Evolutionary conservation across 345 rosid species (phyloP).

Genomic region (Sonneratia caseolaris): DNA sequence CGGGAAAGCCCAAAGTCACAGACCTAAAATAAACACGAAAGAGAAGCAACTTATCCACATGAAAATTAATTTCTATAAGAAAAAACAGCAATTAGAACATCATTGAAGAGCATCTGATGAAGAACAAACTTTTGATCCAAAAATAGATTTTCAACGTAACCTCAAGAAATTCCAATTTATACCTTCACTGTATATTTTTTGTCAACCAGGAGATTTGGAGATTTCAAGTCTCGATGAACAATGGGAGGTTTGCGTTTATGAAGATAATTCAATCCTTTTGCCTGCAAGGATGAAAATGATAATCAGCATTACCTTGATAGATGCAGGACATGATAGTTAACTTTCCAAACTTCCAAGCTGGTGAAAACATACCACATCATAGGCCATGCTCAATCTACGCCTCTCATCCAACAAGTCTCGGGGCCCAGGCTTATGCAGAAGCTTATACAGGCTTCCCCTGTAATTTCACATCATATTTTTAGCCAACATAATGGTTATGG

Average conservation of each 20-base stretch:
- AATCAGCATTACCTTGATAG: conserved; percentile 10
- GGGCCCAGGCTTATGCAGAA: conserved; percentile 81
- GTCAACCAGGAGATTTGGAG: conserved; percentile 97
- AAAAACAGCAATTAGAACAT: neutral
- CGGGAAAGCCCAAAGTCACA: conserved; percentile 99
- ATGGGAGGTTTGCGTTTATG: conserved; percentile 90
- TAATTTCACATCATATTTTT: conserved; percentile 17
- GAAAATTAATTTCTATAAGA: neutral
- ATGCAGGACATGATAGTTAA: conserved; percentile 2
- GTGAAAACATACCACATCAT: conserved; percentile 73
- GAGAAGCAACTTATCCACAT: neutral
- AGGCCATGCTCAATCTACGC: conserved; percentile 92
- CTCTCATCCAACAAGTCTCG: conserved; percentile 82
- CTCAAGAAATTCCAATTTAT: conserved; percentile 9
- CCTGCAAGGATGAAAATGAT: conserved; percentile 32
- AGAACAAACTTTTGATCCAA: neutral
- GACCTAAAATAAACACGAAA: conserved; percentile 41
- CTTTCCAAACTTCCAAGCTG: conserved; percentile 2
- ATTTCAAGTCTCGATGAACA: conserved; percentile 94
- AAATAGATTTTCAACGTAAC: neutral
- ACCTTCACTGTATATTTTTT: conserved; percentile 96
- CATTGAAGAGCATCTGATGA: conserved; percentile 4
- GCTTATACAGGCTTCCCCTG: conserved; percentile 97
- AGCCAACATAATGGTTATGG: conserved; percentile 8
- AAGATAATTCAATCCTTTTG: conserved; percentile 99